Conservation (phyloP, 306 rosid genomes). For the Prunus mongolica region DNA sequence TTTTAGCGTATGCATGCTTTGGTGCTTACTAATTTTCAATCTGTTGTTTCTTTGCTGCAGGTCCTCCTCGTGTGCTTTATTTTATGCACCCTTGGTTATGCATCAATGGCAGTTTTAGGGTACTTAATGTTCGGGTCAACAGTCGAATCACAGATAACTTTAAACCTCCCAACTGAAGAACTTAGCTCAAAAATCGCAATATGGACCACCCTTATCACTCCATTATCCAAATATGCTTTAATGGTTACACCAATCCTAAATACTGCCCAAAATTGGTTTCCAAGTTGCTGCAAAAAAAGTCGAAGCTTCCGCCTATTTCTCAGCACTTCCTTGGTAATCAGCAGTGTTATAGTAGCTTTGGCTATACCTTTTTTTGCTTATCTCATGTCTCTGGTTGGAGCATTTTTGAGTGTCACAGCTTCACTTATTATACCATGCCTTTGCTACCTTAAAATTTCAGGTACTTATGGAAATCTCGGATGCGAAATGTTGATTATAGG, state of each 20-base stretch:
- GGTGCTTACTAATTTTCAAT: background rate
- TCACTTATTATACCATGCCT: constrained; percentile 61
- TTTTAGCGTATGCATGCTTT: background rate
- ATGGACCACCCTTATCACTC: constrained; percentile 65
- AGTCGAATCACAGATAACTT: constrained; percentile 59
- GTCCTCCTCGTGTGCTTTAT: constrained; percentile 56
- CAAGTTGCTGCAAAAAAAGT: constrained; percentile 25
- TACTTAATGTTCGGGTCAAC: constrained; percentile 63
- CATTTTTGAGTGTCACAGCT: constrained; percentile 54
- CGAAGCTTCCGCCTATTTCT: constrained; percentile 23
- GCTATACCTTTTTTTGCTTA: constrained; percentile 47
- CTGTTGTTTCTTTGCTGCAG: constrained; percentile 34
- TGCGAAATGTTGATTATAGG: constrained; percentile 23
- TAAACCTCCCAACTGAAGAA: constrained; percentile 51
- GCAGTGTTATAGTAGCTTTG: constrained; percentile 44
- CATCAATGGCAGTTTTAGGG: constrained; percentile 69
- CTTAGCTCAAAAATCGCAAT: constrained; percentile 62
- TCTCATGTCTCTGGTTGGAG: constrained; percentile 69
- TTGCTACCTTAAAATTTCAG: constrained; percentile 70
- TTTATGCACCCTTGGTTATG: constrained; percentile 49
- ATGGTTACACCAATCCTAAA: constrained; percentile 62
- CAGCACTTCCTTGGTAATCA: constrained; percentile 38
- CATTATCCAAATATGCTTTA: constrained; percentile 67
- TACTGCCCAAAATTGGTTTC: constrained; percentile 45
- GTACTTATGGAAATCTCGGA: constrained; percentile 25